phyloP scores from a whole-genome alignment of 1,284 basidiomycete genomes.

The Exobasidium rhododendri region DNA sequence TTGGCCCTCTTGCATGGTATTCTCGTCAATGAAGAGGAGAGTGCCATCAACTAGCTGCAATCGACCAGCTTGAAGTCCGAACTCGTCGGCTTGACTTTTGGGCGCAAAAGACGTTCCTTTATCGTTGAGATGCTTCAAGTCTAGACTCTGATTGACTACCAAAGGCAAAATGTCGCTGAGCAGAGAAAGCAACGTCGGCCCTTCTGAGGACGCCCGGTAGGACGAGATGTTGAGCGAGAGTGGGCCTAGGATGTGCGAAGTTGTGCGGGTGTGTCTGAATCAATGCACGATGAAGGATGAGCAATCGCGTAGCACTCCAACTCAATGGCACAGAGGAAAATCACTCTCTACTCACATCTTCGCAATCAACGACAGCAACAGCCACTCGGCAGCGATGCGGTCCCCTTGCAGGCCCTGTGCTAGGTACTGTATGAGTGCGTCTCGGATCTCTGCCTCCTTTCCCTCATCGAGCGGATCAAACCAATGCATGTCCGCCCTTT shows the following conservation, averaged over 20 bases:
- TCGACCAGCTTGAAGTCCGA: constrained; percentile 70
- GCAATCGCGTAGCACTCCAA: too few relatives aligned
- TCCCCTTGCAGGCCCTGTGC: constrained; percentile 32
- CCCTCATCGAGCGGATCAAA: background rate
- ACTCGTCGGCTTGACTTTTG: constrained; percentile 65
- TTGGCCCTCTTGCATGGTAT: constrained; percentile 66
- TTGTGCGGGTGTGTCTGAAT: constrained; percentile 4
- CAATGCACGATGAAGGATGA: too few relatives aligned
- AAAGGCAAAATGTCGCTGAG: constrained; percentile 59
- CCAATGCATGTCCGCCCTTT: constrained; percentile 1
- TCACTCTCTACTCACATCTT: background rate
- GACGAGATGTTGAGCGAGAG: constrained; percentile 61
- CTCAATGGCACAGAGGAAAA: too few relatives aligned
- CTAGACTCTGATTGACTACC: constrained; percentile 60
- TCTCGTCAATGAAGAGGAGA: constrained; percentile 67
- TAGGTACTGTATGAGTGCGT: constrained; percentile 31
- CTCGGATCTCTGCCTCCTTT: constrained; percentile 4
- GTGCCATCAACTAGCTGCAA: constrained; percentile 70
- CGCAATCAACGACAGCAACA: constrained; percentile 66
- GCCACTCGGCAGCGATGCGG: constrained; percentile 68
- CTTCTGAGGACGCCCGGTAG: constrained; percentile 51
- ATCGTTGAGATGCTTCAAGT: constrained; percentile 61
- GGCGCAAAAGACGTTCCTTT: constrained; percentile 51
- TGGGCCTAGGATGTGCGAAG: background rate
- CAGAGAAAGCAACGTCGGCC: constrained; percentile 57